Base-by-base conservation (phyloP, 2,329 filamentous ascomycete genomes). In the Nemania sp. region DNA sequence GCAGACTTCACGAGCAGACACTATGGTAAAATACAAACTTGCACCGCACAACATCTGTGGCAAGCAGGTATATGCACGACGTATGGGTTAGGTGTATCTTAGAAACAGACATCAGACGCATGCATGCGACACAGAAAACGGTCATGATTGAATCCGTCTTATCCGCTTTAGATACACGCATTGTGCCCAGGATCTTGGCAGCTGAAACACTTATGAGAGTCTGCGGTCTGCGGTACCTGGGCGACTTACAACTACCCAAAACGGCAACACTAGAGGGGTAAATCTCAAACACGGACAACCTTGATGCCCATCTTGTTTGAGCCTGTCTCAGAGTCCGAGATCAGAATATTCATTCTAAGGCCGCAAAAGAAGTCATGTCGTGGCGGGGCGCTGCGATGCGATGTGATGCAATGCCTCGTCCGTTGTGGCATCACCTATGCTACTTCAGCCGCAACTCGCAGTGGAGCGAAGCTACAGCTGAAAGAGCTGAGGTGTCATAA, bases 101-200 rank as follows among this genome's bases (percentile, higher is more conserved):
- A n/a, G n/a, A n/a, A 7, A 29, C 25, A 29, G 25, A 7, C 7
- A 29, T 4, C 25, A 29, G 25, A 7, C 25, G 25, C 25, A 29
- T 7, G 25, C 25, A 4, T 29, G 25, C 25, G 7, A 29, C 4
- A 29, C 25, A 29, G 25, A 29, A 4, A 7, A 29, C 25, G 25
- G 25, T 29, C 25, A 29, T 29, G 25, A 29, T 29, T 7, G 25
- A 29, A 29, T 29, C 25, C 25, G 25, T 29, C 25, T 29, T 29
- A 29, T 29, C 18, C 42, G 20, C 40, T 39, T 29, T 29, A 18
- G 32, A 49, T 48, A 56, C 53, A 56, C 48, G 53, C 53, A 48
- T 17, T 29, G 25, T n/a, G 37, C 37, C 45, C 29, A 58, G 43
- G 13, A 13, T 34, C 59, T 62, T 62, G 59, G 59, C 59, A 58